Conservation (phyloP, 306 rosid genomes). For the Gastrolobium villosum region DNA sequence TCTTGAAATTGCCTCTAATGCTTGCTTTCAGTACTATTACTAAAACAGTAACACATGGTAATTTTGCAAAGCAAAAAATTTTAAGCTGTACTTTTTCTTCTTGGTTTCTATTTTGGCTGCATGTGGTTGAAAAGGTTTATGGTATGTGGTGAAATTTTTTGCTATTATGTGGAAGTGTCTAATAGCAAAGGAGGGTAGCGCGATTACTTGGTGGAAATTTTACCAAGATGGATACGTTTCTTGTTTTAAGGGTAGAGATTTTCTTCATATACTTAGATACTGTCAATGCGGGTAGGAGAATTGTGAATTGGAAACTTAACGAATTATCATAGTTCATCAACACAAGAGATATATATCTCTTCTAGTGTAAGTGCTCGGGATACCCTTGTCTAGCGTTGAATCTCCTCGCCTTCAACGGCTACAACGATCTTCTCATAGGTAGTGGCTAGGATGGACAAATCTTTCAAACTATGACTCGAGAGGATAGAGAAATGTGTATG, state of each 20-base stretch:
- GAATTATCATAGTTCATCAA: no score
- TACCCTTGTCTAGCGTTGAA: no score
- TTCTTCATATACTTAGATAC: slow-evolving; percentile 11
- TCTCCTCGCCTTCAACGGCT: no score
- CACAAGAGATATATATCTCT: no score
- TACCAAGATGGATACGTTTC: background rate
- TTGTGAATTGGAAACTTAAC: no score
- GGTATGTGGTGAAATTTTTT: slow-evolving; percentile 25
- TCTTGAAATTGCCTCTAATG: background rate
- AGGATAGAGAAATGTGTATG: no score
- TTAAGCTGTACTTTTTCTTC: background rate
- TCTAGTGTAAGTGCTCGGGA: no score
- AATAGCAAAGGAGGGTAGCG: background rate
- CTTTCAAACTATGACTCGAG: no score
- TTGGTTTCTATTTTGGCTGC: slow-evolving; percentile 17
- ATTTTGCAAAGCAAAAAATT: background rate
- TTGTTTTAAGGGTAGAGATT: slow-evolving; percentile 22
- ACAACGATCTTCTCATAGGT: no score
- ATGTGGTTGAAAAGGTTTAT: slow-evolving; percentile 26
- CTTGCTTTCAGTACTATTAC: background rate
- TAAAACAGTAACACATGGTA: background rate
- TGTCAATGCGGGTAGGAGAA: background rate
- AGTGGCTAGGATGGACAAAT: no score
- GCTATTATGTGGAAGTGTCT: background rate
- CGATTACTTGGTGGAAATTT: background rate